Evolutionary conservation across 2,329 filamentous ascomycete genomes (phyloP).

Genomic region (Didymella pomorum): DNA sequence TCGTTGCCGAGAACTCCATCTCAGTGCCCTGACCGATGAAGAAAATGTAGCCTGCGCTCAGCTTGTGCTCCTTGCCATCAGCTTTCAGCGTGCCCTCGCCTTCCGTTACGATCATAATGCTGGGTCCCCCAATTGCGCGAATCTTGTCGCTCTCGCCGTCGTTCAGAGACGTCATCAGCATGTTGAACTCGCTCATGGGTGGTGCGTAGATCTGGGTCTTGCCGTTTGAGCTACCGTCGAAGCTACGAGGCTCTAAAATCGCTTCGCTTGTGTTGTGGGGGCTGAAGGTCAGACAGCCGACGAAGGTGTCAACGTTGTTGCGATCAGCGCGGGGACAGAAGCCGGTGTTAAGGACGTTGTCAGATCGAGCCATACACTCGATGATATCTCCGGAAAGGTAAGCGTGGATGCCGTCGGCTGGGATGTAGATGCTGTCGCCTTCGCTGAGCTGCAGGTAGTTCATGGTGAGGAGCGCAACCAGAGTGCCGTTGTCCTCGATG

Average conservation of each 20-base stretch:
- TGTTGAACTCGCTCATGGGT: constrained; percentile 75
- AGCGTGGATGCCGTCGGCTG: constrained; percentile 76
- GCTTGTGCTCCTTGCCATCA: constrained; percentile 60
- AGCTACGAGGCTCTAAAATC: constrained; percentile 60
- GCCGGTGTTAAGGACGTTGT: constrained; percentile 78
- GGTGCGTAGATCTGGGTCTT: constrained; percentile 71
- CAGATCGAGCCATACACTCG: constrained; percentile 78
- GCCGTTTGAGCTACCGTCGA: constrained; percentile 62
- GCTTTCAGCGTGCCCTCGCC: constrained; percentile 66
- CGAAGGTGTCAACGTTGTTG: constrained; percentile 70
- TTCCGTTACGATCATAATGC: constrained; percentile 68
- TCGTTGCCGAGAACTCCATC: constrained; percentile 55
- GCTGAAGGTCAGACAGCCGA: constrained; percentile 68
- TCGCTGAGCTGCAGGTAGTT: constrained; percentile 73
- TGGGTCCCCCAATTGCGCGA: constrained; percentile 65
- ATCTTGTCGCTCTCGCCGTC: constrained; percentile 67
- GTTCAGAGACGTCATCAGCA: constrained; percentile 67
- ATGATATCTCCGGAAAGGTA: constrained; percentile 78
- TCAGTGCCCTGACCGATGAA: constrained; percentile 69
- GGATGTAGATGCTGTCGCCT: constrained; percentile 74
- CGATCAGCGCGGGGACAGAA: constrained; percentile 74
- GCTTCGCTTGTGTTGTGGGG: constrained; percentile 67
- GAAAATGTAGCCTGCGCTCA: constrained; percentile 70
- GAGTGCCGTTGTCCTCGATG: constrained; percentile 68
- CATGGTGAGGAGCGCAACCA: constrained; percentile 77